Evolutionary conservation across 164 flowering plant genomes (phyloP).

Genomic region (Liriodendron chinense): DNA sequence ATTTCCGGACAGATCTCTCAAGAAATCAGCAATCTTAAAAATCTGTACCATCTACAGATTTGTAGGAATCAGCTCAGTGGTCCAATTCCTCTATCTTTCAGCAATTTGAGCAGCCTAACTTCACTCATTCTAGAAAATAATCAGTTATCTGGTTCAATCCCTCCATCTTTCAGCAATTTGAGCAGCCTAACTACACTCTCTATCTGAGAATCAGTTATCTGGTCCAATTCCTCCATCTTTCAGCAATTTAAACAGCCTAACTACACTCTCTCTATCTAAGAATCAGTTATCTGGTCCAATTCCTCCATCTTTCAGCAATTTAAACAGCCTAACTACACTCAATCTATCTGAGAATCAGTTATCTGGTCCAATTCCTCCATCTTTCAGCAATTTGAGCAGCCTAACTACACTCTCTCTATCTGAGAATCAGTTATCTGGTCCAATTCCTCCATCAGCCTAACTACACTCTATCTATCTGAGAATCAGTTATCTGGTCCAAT

Average conservation of each 20-base stretch:
- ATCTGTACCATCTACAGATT: not conserved
- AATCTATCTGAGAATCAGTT: too few species aligned
- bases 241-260: slow-evolving; percentile 14
- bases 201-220: too few species aligned
- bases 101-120: slow-evolving; percentile 3
- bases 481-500: too few species aligned
- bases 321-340: too few species aligned
- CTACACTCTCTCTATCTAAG: not conserved
- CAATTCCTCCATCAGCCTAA: too few species aligned
- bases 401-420: too few species aligned
- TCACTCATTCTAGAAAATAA: too few species aligned
- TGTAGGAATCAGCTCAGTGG: not conserved
- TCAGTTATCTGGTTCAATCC: not conserved
- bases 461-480: too few species aligned
- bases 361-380: too few species aligned
- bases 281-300: slow-evolving; percentile 24
- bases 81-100: not conserved
- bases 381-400: too few species aligned
- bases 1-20: not conserved
- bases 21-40: not conserved
- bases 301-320: too few species aligned
- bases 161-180: slow-evolving; percentile 18
- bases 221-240: slow-evolving; percentile 9
- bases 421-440: too few species aligned
- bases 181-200: slow-evolving; percentile 10